Evolutionary conservation across 2,329 filamentous ascomycete genomes (phyloP).

Genomic region (Calonectria multiphialidica): DNA sequence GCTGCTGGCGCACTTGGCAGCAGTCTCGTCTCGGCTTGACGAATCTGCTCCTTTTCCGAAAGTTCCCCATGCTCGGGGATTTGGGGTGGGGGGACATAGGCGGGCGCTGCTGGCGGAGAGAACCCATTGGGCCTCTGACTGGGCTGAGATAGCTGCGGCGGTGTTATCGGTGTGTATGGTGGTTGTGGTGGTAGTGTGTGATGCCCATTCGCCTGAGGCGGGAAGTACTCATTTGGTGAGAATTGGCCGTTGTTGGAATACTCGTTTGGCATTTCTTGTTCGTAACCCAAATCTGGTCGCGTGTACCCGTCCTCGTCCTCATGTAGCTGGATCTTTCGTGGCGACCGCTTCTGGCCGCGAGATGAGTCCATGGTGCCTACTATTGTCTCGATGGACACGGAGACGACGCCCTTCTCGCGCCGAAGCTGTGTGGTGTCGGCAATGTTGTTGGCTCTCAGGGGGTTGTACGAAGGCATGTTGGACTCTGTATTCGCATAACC

Average conservation of each 20-base stretch:
- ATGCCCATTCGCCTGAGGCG: conserved; percentile 49
- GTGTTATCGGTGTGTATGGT: conserved; percentile 22
- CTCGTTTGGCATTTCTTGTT: conserved; percentile 38
- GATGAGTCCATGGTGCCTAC: conserved; percentile 88
- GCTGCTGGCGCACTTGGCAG: conserved; percentile 78
- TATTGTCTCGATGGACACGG: conserved; percentile 86
- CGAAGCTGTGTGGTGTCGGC: conserved; percentile 89
- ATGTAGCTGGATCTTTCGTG: conserved; percentile 42
- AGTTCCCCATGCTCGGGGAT: conserved; percentile 71
- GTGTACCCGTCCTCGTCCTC: conserved; percentile 48
- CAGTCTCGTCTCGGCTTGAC: conserved; percentile 81
- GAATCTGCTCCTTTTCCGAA: conserved; percentile 85
- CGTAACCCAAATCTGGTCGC: conserved; percentile 37
- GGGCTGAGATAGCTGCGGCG: conserved; percentile 26
- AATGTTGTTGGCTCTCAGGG: conserved; percentile 69
- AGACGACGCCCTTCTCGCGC: conserved; percentile 92
- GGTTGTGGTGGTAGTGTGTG: conserved; percentile 46
- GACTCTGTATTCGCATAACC: conserved; percentile 44
- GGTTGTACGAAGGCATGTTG: conserved; percentile 43
- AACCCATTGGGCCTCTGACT: conserved; percentile 31
- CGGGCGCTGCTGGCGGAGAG: conserved; percentile 49
- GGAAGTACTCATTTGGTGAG: conserved; percentile 42
- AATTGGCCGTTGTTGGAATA: conserved; percentile 32
- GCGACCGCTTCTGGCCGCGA: conserved; percentile 42
- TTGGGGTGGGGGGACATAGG: conserved; percentile 71